Base-by-base conservation (phyloP, 1,284 basidiomycete species). In the Trametes sp. region DNA sequence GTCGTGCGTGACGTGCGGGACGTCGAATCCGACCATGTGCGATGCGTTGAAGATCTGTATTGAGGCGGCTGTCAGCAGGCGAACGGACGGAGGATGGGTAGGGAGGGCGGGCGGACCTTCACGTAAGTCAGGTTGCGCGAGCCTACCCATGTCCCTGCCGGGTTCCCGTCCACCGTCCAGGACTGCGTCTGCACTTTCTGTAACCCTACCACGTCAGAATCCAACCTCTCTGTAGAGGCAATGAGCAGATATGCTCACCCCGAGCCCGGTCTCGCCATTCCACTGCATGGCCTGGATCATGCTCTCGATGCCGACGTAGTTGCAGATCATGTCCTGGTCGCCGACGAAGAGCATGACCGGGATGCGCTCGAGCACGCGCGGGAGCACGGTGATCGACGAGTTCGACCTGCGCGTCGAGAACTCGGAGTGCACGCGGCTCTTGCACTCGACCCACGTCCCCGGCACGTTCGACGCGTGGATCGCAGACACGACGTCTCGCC, bases 251-350 rank as follows among this genome's bases (percentile, higher is more conserved):
- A 3, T 82, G n/a, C 92, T 76, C 66, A 96, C 95, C 56, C 90
- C 91, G 55, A 96, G 84, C 0, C 97, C 97, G n/a, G 79, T 89
- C 51, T 76, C 86, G 1, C 95, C 96, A 62, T 87, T 88, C 97
- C 97, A 99, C 3, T 82, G 82, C 81, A 99, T 81, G 26, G 83
- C 80, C 62, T 92, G 88, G 38, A 98, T 93, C 82, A 94, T 88
- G 62, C 84, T 85, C 78, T 98, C 94, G 54, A 96, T 84, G 2
- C 97, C 97, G 60, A 97, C 84, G 73, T 98, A 90, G 76, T 98
- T 98, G 80, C 96, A 99, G 67, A 98, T 97, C 55, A 97, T 81
- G 76, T 99, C 97, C 77, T 98, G 92, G 74, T 97, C 96, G 16
- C 97, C 97, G 0, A 90, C 95, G 71, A 98, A 99, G 54, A 99